Conservation (phyloP, 345 rosid species). For the Hibiscus mutabilis region DNA sequence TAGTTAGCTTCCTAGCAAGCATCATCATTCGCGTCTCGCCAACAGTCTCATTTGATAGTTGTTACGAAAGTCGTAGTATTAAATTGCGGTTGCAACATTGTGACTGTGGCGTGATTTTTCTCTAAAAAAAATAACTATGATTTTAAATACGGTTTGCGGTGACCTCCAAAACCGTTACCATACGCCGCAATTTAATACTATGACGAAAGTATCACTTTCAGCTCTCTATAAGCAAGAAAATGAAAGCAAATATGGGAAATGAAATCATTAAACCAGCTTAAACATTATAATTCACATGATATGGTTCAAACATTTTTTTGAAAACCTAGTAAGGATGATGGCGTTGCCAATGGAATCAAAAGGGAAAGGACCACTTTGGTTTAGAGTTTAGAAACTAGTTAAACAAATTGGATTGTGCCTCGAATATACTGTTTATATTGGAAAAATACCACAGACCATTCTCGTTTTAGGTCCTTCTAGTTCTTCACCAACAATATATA, state of each 20-base stretch:
- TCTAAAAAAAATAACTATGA: too few relatives aligned
- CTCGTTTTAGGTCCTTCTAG: neutral
- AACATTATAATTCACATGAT: neutral
- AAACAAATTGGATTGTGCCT: slow-evolving; percentile 5
- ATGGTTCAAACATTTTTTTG: neutral
- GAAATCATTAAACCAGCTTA: neutral
- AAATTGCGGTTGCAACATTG: too few relatives aligned
- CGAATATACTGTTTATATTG: slow-evolving; percentile 6
- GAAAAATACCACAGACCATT: neutral
- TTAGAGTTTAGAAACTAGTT: neutral
- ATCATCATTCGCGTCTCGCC: too few relatives aligned
- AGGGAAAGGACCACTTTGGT: neutral
- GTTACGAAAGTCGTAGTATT: too few relatives aligned
- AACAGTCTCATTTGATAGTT: too few relatives aligned
- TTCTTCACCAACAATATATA: slow-evolving; percentile 3
- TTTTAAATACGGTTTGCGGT: too few relatives aligned
- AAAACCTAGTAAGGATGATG: neutral
- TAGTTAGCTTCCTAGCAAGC: too few relatives aligned
- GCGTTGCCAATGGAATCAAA: neutral
- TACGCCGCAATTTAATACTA: too few relatives aligned
- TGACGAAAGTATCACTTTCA: too few relatives aligned
- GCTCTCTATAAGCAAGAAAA: too few relatives aligned
- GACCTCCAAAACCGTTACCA: too few relatives aligned
- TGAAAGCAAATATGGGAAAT: neutral
- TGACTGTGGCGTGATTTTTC: too few relatives aligned